Base-by-base conservation (phyloP, 2,329 filamentous ascomycete species). In the Exophiala sp. region DNA sequence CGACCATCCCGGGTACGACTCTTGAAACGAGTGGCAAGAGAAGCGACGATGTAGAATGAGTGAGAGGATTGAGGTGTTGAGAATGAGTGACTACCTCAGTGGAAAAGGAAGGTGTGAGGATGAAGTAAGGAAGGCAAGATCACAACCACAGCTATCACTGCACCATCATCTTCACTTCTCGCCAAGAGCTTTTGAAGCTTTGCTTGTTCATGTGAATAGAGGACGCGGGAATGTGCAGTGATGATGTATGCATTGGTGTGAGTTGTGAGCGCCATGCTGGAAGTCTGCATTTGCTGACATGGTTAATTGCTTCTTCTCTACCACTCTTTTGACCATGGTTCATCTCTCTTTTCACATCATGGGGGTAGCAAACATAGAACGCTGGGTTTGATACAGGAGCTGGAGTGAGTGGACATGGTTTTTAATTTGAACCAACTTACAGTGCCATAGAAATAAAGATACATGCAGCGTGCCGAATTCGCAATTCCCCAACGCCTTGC, bases 1-100 rank as follows among this genome's bases (percentile, higher is more conserved):
- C 49, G 49, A 60, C 45, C 55, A 58, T 55, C 29, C 48, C 54
- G 51, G 40, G 42, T 33, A 47, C 49, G n/a, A 47, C 44, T 50
- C 45, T 52, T 53, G 51, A 53, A 60, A 55, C 39, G 55, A 60
- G 50, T 58, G 58, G 34, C 49, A 49, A 56, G 43, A 58, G 48
- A 44, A 29, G 52, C n/a, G 45, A 46, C 39, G 36, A 39, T 16
- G 44, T n/a, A 32, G 12, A 24, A 38, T 29, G 38, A 43, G 21
- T 34, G 35, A n/a, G 47, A 43, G 39, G 14, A 40, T 24, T 24
- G 32, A 45, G 18, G 16, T 46, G 21, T 24, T 29, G 39, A 43
- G 52, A 46, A 58, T 33, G 56, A 55, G 21, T 52, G 52, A 55
- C 49, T 46, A 21, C 11, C 24, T 29, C 24, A 20, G 12, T 6